Conservation (phyloP, 495 filamentous ascomycete species). For the Lentithecium fluviatile region DNA sequence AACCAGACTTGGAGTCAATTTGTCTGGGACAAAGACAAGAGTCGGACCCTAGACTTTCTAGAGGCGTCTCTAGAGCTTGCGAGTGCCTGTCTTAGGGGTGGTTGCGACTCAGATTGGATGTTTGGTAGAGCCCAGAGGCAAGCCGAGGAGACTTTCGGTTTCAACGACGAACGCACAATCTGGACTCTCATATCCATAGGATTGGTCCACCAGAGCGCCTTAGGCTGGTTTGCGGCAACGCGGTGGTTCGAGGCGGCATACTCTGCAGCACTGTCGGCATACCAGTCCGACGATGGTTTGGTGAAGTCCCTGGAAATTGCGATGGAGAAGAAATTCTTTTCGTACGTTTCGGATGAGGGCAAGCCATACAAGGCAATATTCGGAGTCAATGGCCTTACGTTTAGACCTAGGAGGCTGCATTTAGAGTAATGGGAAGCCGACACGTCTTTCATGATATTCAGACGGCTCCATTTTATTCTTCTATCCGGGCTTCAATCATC, state of each 20-base stretch:
- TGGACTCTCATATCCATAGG: slow-evolving; percentile 9
- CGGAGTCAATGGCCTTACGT: slow-evolving; percentile 2
- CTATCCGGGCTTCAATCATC: too few relatives aligned
- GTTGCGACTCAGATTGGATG: not conserved
- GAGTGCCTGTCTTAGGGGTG: not conserved
- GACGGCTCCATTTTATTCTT: too few relatives aligned
- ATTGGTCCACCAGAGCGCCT: not conserved
- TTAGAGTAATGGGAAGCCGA: slow-evolving; percentile 1
- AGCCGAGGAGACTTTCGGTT: not conserved
- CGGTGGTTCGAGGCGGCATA: not conserved
- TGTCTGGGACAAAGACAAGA: not conserved
- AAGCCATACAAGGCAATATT: slow-evolving; percentile 6
- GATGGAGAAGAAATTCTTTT: slow-evolving; percentile 5
- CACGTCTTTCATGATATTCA: too few relatives aligned
- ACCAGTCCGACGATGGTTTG: slow-evolving; percentile 1
- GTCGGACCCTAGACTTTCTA: not conserved
- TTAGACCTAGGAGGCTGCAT: slow-evolving; percentile 3
- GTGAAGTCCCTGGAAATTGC: slow-evolving; percentile 2
- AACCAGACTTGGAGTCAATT: not conserved
- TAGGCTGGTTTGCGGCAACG: not conserved
- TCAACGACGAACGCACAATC: slow-evolving; percentile 12
- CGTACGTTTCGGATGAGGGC: slow-evolving; percentile 1
- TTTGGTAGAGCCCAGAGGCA: not conserved
- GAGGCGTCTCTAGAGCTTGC: not conserved
- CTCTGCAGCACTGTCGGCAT: not conserved